A percentile compares a stretch with the other conserved stretches of the same genome.
Evolutionary conservation across 2,329 filamentous ascomycete genomes (phyloP).

Genomic region (Verticillium klebahnii): DNA sequence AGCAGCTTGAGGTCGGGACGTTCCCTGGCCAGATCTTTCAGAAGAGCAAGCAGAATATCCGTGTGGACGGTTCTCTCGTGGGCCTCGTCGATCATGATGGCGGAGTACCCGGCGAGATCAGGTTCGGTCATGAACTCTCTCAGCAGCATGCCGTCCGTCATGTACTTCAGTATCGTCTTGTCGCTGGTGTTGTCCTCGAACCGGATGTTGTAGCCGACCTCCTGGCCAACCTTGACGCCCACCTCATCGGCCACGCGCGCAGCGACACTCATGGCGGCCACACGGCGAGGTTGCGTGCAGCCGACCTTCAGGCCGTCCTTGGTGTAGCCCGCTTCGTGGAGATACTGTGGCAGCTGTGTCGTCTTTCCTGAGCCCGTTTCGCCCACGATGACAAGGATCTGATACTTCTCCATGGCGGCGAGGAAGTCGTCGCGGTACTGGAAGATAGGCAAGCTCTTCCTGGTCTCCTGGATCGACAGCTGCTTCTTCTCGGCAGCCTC

Average conservation of each 20-base stretch:
- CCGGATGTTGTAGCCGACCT: constrained; percentile 91
- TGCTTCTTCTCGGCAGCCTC: constrained; percentile 87
- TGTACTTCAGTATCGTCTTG: constrained; percentile 89
- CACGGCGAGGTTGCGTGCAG: constrained; percentile 90
- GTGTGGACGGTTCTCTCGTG: constrained; percentile 91
- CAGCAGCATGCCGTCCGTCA: constrained; percentile 95
- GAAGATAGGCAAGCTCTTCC: constrained; percentile 88
- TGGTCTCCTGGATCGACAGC: constrained; percentile 82
- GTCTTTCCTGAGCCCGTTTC: constrained; percentile 96
- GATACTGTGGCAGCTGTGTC: constrained; percentile 89
- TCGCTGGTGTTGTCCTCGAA: constrained; percentile 92
- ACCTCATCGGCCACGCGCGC: constrained; percentile 93
- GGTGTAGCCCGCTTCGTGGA: constrained; percentile 87
- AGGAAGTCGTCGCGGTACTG: constrained; percentile 81
- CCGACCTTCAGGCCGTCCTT: constrained; percentile 80
- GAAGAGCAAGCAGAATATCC: constrained; percentile 80
- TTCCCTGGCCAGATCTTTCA: constrained; percentile 83
- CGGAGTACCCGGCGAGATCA: constrained; percentile 75
- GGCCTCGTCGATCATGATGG: constrained; percentile 94
- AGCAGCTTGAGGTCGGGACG: constrained; percentile 83
- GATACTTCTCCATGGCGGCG: constrained; percentile 78
- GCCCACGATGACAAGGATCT: constrained; percentile 86
- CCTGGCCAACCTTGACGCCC: constrained; percentile 81
- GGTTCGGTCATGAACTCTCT: constrained; percentile 88
- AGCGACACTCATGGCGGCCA: constrained; percentile 97